phyloP scores from a whole-genome alignment of 768 basidiomycete species.

The Leccinum aurantiacum region DNA sequence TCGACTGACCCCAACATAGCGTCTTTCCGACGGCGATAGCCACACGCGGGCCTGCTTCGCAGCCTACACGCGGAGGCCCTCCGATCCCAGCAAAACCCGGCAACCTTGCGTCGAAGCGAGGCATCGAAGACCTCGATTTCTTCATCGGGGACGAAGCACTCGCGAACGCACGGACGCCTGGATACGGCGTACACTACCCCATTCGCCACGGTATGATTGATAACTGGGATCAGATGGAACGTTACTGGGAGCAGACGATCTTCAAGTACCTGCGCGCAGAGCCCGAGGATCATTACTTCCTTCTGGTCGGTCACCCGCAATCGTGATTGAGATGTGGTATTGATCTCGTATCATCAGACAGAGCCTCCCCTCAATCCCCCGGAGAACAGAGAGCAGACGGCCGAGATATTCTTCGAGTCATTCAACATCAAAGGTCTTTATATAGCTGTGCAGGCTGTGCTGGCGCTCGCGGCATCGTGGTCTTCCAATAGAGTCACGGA shows the following conservation, averaged over 20 bases:
- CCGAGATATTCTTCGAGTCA: slow-evolving; percentile 99
- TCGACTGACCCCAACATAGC: slow-evolving; percentile 37
- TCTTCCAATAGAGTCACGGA: slow-evolving; percentile 86
- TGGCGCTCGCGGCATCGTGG: slow-evolving; percentile 98
- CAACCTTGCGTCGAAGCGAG: slow-evolving; percentile 92
- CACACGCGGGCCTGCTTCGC: slow-evolving; percentile 67
- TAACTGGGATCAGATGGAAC: slow-evolving; percentile 98
- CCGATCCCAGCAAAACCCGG: slow-evolving; percentile 83
- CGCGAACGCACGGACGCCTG: slow-evolving; percentile 91
- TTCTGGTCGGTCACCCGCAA: slow-evolving; percentile 63
- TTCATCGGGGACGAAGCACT: slow-evolving; percentile 99
- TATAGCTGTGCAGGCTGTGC: slow-evolving; percentile 97
- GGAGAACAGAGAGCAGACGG: slow-evolving; percentile 98
- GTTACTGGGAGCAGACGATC: slow-evolving; percentile 99
- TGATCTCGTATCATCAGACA: slow-evolving; percentile 56
- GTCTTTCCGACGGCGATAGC: slow-evolving; percentile 99
- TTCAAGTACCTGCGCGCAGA: slow-evolving; percentile 99
- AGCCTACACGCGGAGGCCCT: slow-evolving; percentile 64
- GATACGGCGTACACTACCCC: slow-evolving; percentile 93
- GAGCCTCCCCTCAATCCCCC: slow-evolving; percentile 98
- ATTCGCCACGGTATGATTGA: slow-evolving; percentile 98
- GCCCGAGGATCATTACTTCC: slow-evolving; percentile 98
- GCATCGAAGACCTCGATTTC: slow-evolving; percentile 98
- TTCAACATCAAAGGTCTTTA: slow-evolving; percentile 99
- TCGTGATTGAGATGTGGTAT: neutral